These are phyloP conservation scores for Isoetes engelmannii DNA, from an alignment of 83 land plant genomes.

Conservation along the genomic window DNA sequence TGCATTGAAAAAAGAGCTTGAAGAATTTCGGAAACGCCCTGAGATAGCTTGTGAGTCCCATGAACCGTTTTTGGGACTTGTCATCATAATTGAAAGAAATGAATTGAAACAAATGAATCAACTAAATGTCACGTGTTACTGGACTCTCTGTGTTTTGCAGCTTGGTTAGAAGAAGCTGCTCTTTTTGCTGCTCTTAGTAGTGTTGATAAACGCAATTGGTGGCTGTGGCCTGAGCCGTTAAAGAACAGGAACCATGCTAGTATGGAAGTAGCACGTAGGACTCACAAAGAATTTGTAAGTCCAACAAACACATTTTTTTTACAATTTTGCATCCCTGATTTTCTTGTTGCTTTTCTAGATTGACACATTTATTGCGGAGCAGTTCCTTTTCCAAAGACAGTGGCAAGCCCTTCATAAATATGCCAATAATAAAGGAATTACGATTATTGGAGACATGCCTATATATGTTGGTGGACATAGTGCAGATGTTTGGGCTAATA, in stretches of 20 bases:
- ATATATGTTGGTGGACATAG: constrained; percentile 96
- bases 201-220: constrained; percentile 54
- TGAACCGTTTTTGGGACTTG: not conserved
- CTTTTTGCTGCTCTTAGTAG: constrained; percentile 83
- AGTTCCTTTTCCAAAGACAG: constrained; percentile 91
- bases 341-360: constrained; percentile 46
- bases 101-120: too few relatives aligned
- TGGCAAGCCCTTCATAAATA: constrained; percentile 79
- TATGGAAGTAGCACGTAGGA: constrained; percentile 54
- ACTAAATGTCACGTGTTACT: too few relatives aligned
- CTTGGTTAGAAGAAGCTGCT: constrained; percentile 97
- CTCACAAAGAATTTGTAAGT: constrained; percentile 66
- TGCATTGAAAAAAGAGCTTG: constrained; percentile 53
- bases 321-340: not conserved
- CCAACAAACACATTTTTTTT: not conserved
- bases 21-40: constrained; percentile 51
- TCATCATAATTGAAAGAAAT: not conserved
- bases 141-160: constrained; percentile 17
- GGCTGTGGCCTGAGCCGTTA: constrained; percentile 82
- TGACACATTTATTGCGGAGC: constrained; percentile 74
- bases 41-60: constrained; percentile 41
- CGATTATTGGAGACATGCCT: constrained; percentile 96
- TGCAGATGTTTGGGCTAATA: constrained; percentile 98
- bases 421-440: constrained; percentile 73
- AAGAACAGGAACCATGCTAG: constrained; percentile 78